phyloP scores from a whole-genome alignment of 2,329 filamentous ascomycete species.

The Remersonia thermophila region DNA sequence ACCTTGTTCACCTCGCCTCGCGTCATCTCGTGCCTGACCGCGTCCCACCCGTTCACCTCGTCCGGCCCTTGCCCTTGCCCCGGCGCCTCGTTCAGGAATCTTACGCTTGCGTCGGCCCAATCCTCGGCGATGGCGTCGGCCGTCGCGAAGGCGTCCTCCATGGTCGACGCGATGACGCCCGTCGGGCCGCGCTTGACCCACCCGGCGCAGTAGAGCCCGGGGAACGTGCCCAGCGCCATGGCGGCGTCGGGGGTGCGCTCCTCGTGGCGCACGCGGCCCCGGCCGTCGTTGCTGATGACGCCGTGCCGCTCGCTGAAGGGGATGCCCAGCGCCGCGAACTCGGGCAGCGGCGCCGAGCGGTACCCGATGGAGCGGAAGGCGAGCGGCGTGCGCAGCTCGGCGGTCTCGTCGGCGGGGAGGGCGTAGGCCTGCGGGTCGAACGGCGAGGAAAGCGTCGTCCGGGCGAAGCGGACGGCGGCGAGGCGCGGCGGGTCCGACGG shows the following conservation, averaged over 20 bases:
- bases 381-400: conserved; percentile 22
- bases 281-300: conserved; percentile 69
- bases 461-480: conserved; percentile 55
- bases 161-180: conserved; percentile 89
- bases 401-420: conserved; percentile 29
- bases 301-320: conserved; percentile 65
- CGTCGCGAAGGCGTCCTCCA: conserved; percentile 86
- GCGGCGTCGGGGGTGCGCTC: conserved; percentile 21
- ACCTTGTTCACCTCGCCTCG: conserved; percentile 35
- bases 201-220: conserved; percentile 81
- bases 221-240: conserved; percentile 34
- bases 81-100: conserved; percentile 26
- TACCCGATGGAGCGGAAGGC: conserved; percentile 96
- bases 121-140: conserved; percentile 76
- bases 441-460: conserved; percentile 41
- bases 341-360: conserved; percentile 64
- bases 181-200: conserved; percentile 95
- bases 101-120: conserved; percentile 37
- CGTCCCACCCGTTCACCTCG: conserved; percentile 58
- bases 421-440: conserved; percentile 41
- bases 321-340: conserved; percentile 60
- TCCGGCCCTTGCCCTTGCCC: background rate
- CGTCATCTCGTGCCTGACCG: conserved; percentile 48
- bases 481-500: conserved; percentile 35
- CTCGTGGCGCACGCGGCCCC: conserved; percentile 48